Base-by-base conservation (phyloP, 2,329 filamentous ascomycete genomes). In the Botrytis hyacinthi region DNA sequence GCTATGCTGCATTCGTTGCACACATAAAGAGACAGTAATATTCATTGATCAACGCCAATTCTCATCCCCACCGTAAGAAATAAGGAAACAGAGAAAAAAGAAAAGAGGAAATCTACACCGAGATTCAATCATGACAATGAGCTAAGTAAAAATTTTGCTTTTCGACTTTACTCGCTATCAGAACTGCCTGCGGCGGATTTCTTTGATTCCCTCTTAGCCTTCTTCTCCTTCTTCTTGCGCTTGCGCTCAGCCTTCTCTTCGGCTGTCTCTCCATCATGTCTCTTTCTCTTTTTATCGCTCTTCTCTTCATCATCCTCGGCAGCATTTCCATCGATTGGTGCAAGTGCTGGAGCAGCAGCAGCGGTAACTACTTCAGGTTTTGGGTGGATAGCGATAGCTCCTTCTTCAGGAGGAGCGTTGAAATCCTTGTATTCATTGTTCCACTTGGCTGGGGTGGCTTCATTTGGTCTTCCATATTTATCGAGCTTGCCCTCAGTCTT, bases 401-500 rank as follows among this genome's bases (percentile, higher is more conserved):
- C 68, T 63, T 78, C 54, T 80, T 83, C 66, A 83, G 84, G 70
- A 26, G 87, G 85, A 59, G 88, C 87, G 80, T 88, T 91, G 86
- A 91, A 97, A 86, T 98, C 96, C 84, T 94, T 95, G 88, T 99
- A 99, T 78, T 93, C 92, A 54, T 89, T 85, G 79, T 93, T 94
- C 96, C 96, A 99, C 85, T 96, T 93, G 79, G 94, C 90, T 40
- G 96, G 96, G 8, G 96, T 99, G 77, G 91, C 90, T 83, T 98
- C 95, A 84, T 98, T 99, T 79, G 93, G 84, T 74, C 95, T 92
- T 78, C 96, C 96, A 80, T 90, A 98, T 91, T 99, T 99, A 87
- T 99, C 96, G 75, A 99, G 92, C 86, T 98, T 97, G 84, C 96
- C 96, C 78, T 94, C 93, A 71, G 95, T 93, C 90, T 98, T 98